Base-by-base conservation (phyloP, 2,329 filamentous ascomycete genomes). In the Neodidymelliopsis sp. region DNA sequence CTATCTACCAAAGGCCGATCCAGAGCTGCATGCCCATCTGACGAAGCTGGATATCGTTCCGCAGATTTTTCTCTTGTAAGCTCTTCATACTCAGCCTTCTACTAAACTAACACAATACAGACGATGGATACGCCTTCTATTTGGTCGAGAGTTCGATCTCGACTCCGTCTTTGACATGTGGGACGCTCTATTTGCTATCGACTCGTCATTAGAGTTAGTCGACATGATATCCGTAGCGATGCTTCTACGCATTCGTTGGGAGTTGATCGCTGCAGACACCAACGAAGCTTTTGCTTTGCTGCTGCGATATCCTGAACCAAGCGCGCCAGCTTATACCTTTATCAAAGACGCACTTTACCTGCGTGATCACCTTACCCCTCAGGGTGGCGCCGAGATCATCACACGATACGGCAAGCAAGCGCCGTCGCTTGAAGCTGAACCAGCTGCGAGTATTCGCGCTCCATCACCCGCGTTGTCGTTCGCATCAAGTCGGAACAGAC, bases 141-240 rank as follows among this genome's bases (percentile, higher is more conserved):
- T 97, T 66, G 92, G 93, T 37, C 84, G 94, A 58, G 94, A 99
- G 70, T 97, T 97, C 62, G 85, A 90, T 0, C 95, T 97, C 53
- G 85, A 92, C 43, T 85, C 96, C 54, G 82, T 92, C 29, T 81
- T 99, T 27, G 78, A 84, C 16, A 81, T 99, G 46, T 99, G 94
- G 94, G 94, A 99, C 74, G 83, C 87, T 6, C 79, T 99, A 1
- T 95, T 99, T 69, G 89, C 92, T 2, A 85, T 95, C 63, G 92
- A 96, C 62, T 82, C 93, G 6, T 81, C 83, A 0, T 75, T 96
- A 20, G 85, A 91, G 38, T 77, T 97, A 23, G 85, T 97, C 59
- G 91, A 97, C 66, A 81, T 94, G 45, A 86, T 97, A n/a, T 97
- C 92, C 60, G 85, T 97, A 40, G 87, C 91, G 5, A 97, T 99